Evolutionary conservation across 1,284 basidiomycete species (phyloP), one percentile per base, ranked within the genome.

Genomic region (Cystobasidium slooffiae): DNA sequence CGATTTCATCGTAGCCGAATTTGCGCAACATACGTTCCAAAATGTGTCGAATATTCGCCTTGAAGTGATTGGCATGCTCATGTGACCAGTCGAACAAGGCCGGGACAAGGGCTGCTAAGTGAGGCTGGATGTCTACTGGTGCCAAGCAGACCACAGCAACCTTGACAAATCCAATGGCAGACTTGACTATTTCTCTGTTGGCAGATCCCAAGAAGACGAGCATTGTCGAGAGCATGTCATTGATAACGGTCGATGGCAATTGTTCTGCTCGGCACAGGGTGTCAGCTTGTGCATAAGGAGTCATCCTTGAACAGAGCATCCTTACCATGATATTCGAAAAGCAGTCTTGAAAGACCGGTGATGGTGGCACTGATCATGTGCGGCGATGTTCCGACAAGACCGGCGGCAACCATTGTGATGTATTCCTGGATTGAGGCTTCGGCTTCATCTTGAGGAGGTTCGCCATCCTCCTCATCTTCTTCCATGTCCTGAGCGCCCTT

Each of bases 21-120:
- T 94, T 88, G 75, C 96, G 86, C 76, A 99, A 87, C 87, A 99
- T 89, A 59, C 97, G 88, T 85, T 99, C 97, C 79, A 99, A 94
- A 75, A 99, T 94, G 83, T 98, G 95, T 58, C 94, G 88, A 14
- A 97, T 93, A 84, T 97, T 98, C 70, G 88, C 86, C 83, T 99
- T 99, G 88, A 99, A 99, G 82, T 98, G 96, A 81, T 99, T 97
- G 83, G 96, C 96, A 85, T 99, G 95, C 82, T 97, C 94, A 80
- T 96, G 92, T 6, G 93, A 93, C 94, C 96, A 97, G 70, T 86
- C 86, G 31, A 99, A 85, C 18, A 99, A 86, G 0, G 90, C 91
- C 0, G 93, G 92, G 0, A 99, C 92, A 14, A 98, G 86, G 20
- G 86, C 85, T 39, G 86, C 85, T 14, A 99, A 86, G 80, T 95